phyloP scores from a whole-genome alignment of 805 yeast genomes.

The Komagataella pastoris region DNA sequence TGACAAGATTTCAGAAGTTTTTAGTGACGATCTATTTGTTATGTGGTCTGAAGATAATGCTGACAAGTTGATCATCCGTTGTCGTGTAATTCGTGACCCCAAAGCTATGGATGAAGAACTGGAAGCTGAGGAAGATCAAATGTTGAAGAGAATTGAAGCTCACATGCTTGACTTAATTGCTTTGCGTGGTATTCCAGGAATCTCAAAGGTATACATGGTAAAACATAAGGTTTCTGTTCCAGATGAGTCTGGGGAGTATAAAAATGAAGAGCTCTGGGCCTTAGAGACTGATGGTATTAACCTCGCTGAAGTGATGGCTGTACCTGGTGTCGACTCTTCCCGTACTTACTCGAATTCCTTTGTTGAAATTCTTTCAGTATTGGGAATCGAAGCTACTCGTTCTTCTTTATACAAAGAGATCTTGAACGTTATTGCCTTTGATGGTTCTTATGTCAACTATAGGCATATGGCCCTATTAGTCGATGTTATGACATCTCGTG shows the following conservation, averaged over 20 bases:
- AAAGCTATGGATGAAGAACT: conserved; percentile 86
- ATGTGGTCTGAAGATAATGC: conserved; percentile 99
- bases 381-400: conserved; percentile 98
- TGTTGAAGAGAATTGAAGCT: conserved; percentile 86
- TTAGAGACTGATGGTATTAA: conserved; percentile 98
- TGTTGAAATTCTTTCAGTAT: conserved; percentile 85
- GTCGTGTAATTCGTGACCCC: conserved; percentile 96
- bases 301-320: conserved; percentile 86
- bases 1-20: conserved; percentile 81
- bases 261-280: conserved; percentile 93
- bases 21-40: conserved; percentile 90
- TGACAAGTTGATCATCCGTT: conserved; percentile 90
- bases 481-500: conserved; percentile 97
- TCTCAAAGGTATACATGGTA: conserved; percentile 84
- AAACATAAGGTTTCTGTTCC: conserved; percentile 63
- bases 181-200: conserved; percentile 90
- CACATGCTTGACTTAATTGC: conserved; percentile 94
- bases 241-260: conserved; percentile 74
- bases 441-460: conserved; percentile 98
- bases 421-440: conserved; percentile 94
- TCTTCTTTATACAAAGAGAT: conserved; percentile 89
- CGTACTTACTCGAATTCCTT: conserved; percentile 94
- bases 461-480: conserved; percentile 96
- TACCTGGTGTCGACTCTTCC: conserved; percentile 85
- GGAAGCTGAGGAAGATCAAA: conserved; percentile 94